Evolutionary conservation across 2,329 filamentous ascomycete genomes (phyloP).

Genomic region (Colletotrichum sp.): DNA sequence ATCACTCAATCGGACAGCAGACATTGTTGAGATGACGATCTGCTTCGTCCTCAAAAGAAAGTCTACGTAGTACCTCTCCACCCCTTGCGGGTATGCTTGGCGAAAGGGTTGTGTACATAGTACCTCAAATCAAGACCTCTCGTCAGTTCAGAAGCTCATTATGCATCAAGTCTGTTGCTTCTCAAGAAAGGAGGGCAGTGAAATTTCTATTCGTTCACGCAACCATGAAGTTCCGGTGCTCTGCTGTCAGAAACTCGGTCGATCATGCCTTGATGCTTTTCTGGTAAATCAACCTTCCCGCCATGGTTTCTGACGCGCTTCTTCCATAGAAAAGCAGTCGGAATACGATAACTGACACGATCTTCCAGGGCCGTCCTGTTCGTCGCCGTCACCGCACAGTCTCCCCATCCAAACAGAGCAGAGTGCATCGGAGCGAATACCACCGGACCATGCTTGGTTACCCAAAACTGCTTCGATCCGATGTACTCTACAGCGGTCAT

Average conservation of each 20-base stretch:
- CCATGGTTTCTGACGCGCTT: background rate
- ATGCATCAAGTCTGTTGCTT: background rate
- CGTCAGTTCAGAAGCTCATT: fast-evolving
- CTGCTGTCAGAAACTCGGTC: background rate
- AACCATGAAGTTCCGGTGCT: background rate
- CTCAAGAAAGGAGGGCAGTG: fast-evolving
- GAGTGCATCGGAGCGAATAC: background rate
- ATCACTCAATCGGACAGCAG: background rate
- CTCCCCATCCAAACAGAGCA: background rate
- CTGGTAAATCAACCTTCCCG: background rate
- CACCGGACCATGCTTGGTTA: background rate
- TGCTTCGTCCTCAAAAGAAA: background rate
- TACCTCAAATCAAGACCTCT: fast-evolving
- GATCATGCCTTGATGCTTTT: background rate
- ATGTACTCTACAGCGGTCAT: background rate
- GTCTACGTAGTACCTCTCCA: background rate
- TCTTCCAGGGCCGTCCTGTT: background rate
- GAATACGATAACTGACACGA: fast-evolving
- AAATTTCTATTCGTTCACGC: background rate
- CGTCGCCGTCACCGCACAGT: background rate
- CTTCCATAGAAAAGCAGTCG: background rate
- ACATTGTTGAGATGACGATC: background rate
- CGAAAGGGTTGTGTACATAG: fast-evolving
- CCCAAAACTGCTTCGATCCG: background rate
- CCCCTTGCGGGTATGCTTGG: background rate